These are phyloP conservation scores for Corylus americana DNA, from an alignment of 306 rosid genomes.

Conservation along the genomic window DNA sequence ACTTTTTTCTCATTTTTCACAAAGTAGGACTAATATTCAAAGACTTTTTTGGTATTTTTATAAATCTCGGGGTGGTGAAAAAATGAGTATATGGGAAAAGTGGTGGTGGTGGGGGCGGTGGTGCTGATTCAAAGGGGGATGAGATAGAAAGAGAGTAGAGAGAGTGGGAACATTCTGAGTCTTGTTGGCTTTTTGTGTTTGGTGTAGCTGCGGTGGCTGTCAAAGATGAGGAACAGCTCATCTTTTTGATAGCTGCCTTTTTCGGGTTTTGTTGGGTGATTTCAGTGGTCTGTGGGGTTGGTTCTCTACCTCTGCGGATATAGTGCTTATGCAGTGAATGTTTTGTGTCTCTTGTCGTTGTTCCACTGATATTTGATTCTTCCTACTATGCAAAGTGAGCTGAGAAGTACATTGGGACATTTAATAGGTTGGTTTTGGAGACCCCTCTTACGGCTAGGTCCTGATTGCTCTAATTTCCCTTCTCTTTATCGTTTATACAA, in stretches of 20 bases:
- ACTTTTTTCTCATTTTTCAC: not conserved
- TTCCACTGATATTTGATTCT: slow-evolving; percentile 34
- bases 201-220: slow-evolving; percentile 72
- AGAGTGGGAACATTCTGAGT: slow-evolving; percentile 64
- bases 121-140: slow-evolving; percentile 74
- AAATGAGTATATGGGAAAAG: slow-evolving; percentile 25
- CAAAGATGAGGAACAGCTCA: slow-evolving; percentile 76
- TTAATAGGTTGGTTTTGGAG: slow-evolving; percentile 14
- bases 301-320: slow-evolving; percentile 35
- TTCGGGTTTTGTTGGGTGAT: slow-evolving; percentile 47
- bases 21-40: not conserved
- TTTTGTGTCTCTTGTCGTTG: slow-evolving; percentile 38
- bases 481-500: slow-evolving; percentile 20
- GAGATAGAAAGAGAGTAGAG: slow-evolving; percentile 26
- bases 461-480: slow-evolving; percentile 6
- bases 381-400: slow-evolving; percentile 22
- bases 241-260: slow-evolving; percentile 49
- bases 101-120: slow-evolving; percentile 48
- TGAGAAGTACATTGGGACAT: slow-evolving; percentile 22
- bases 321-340: slow-evolving; percentile 41
- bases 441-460: not conserved
- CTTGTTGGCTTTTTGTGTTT: slow-evolving; percentile 70
- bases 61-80: not conserved
- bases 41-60: not conserved
- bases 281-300: slow-evolving; percentile 44